Evolutionary conservation across 2,329 filamentous ascomycete genomes (phyloP), one percentile per base, ranked within the genome.

Genomic region (Xylaria sp.): DNA sequence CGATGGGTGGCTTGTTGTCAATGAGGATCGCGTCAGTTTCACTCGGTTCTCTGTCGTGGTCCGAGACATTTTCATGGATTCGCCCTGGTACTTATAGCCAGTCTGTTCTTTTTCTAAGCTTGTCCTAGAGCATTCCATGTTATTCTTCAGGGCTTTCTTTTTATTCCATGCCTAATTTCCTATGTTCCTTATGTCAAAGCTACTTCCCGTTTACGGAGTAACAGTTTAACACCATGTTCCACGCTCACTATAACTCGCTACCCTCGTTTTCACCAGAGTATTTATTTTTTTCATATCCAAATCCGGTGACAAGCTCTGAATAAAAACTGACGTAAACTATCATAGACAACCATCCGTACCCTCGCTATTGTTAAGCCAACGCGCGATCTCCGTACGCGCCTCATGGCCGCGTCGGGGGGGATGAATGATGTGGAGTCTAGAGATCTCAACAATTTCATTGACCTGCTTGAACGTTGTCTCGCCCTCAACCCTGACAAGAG

Each of bases 401-500:
- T 99, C 60, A 85, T 92, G 78, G 90, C 91, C 69, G 92, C 90
- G 25, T 91, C 91, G 5, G 89, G 88, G 65, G 91, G 90, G 60
- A 90, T 97, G 85, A 89, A 85, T 59, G 91, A 94, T 70, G 84
- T 84, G 10, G 93, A 96, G 79, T 84, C 87, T 47, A 92, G 91
- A 79, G 93, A 98, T 75, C 83, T 98, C 70, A 90, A 91, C 68
- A 85, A 91, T 62, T 97, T 99, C 80, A 86, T 93, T 73, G 94
- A 98, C 80, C 83, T 99, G 58, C 82, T 99, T 66, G 94, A 97
- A 77, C 91, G 92, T 64, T 98, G 94, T 78, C 84, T 99, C 71
- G 90, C 91, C 67, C 86, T 98, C 72, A 97, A 98, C 77, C 93
- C 95, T 0, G 94, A 97, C 79, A 97, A 97, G 84, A 88, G 96